These are phyloP conservation scores for Nannochloris sp. DNA, from an alignment of 139 green algal species.

Conservation along the genomic window DNA sequence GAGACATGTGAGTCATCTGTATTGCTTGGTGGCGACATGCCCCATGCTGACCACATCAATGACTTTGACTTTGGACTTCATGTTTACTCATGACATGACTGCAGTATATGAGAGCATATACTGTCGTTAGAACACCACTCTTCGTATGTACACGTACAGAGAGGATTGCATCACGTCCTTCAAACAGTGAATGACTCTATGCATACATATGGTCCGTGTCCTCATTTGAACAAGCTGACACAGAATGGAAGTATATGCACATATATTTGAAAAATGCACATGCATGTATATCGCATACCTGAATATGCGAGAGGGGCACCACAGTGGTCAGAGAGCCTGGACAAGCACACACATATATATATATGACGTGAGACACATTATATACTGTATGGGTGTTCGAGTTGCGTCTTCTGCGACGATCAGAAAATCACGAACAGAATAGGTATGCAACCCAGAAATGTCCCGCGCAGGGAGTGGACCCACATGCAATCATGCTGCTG, in stretches of 20 bases:
- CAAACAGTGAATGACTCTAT: neutral
- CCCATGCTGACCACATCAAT: neutral
- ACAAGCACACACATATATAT: neutral
- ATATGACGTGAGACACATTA: neutral
- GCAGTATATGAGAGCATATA: neutral
- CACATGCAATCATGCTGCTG: neutral
- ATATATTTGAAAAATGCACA: neutral
- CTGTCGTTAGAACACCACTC: neutral
- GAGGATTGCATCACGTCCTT: too few relatives aligned
- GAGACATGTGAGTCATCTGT: neutral
- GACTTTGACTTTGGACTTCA: neutral
- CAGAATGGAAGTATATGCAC: neutral
- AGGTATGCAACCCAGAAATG: slow-evolving; percentile 18
- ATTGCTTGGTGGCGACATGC: neutral
- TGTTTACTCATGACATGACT: neutral
- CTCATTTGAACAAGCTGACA: neutral
- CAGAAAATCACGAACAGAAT: slow-evolving; percentile 20
- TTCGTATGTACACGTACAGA: too few relatives aligned
- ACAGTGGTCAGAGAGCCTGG: neutral
- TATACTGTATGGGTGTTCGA: neutral
- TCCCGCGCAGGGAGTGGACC: slow-evolving; percentile 17
- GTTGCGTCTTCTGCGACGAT: slow-evolving; percentile 12
- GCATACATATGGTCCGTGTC: neutral
- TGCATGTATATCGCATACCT: neutral
- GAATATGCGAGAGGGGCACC: too few relatives aligned